Evolutionary conservation across 371 early-diverging fungal species (phyloP).

Genomic region (Phascolomyces articulosus): DNA sequence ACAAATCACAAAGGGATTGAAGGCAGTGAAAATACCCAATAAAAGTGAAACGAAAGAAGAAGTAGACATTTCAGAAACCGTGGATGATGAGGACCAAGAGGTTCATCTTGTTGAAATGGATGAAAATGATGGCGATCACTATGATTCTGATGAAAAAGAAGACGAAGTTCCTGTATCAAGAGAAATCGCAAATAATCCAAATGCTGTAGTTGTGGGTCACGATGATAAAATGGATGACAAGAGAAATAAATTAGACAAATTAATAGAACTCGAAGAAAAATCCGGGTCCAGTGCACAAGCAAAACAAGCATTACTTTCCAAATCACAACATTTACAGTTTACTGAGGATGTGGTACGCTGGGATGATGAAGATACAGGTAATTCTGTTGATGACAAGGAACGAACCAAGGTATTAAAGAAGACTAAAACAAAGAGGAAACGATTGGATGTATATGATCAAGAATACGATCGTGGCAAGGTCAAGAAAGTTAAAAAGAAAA

Average conservation of each 20-base stretch:
- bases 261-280: slow-evolving; percentile 51
- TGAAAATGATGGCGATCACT: slow-evolving; percentile 18
- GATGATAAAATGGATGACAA: slow-evolving; percentile 58
- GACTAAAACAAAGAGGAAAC: slow-evolving; percentile 59
- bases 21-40: slow-evolving; percentile 14
- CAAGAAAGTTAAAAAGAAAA: slow-evolving; percentile 74
- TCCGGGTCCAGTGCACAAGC: slow-evolving; percentile 49
- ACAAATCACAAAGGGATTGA: slow-evolving; percentile 22
- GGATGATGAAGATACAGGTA: slow-evolving; percentile 39
- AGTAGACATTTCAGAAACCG: slow-evolving; percentile 15
- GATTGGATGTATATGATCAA: slow-evolving; percentile 66
- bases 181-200: slow-evolving; percentile 29
- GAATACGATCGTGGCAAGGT: slow-evolving; percentile 82
- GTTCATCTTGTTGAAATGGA: slow-evolving; percentile 6
- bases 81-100: neutral
- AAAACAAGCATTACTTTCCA: slow-evolving; percentile 42
- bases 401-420: slow-evolving; percentile 41
- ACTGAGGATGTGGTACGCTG: slow-evolving; percentile 51
- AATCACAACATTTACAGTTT: slow-evolving; percentile 34
- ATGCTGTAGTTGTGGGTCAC: slow-evolving; percentile 53
- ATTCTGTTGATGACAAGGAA: slow-evolving; percentile 27
- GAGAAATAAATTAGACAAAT: slow-evolving; percentile 51
- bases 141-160: slow-evolving; percentile 32
- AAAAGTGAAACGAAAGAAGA: slow-evolving; percentile 16
- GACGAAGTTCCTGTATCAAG: slow-evolving; percentile 28